phyloP scores from a whole-genome alignment of 352 stramenopile genomes.

The Albugo laibachii region DNA sequence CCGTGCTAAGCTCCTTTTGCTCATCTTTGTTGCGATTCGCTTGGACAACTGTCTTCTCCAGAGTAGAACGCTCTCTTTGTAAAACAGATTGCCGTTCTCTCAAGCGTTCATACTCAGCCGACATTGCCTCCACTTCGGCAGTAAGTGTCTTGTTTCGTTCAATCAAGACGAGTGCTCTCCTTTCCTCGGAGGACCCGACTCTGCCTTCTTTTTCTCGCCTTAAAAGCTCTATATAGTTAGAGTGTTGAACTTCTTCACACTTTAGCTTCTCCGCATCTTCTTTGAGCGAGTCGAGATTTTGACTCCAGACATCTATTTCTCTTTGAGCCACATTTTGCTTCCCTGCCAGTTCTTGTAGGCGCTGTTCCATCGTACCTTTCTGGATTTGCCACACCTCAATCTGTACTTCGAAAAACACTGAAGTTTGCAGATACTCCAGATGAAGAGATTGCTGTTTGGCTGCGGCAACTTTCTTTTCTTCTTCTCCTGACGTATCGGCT shows the following conservation, averaged over 20 bases:
- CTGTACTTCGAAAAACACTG: constrained; percentile 58
- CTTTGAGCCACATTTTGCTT: too few relatives aligned
- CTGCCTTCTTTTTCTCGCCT: constrained; percentile 16
- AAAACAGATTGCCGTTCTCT: constrained; percentile 22
- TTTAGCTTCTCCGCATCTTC: too few relatives aligned
- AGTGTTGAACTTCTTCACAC: too few relatives aligned
- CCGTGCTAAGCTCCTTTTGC: too few relatives aligned
- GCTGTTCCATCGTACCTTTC: too few relatives aligned
- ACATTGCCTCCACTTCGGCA: constrained; percentile 50
- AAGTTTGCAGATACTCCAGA: constrained; percentile 54
- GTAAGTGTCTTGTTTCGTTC: constrained; percentile 23
- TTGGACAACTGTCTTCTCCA: constrained; percentile 15
- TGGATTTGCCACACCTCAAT: constrained; percentile 43
- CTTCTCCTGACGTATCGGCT: constrained; percentile 15
- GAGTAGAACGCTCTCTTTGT: constrained; percentile 26
- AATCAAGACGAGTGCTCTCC: constrained; percentile 31
- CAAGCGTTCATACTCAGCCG: constrained; percentile 48
- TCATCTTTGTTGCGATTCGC: not conserved
- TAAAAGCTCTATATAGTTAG: too few relatives aligned
- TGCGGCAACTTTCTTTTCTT: constrained; percentile 39
- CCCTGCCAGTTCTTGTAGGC: too few relatives aligned
- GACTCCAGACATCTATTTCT: too few relatives aligned
- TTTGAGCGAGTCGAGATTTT: too few relatives aligned
- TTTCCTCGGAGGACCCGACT: constrained; percentile 42
- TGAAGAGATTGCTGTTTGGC: constrained; percentile 40